Conservation (phyloP, 169 alveolate species). For the Plasmodium falciparum region DNA sequence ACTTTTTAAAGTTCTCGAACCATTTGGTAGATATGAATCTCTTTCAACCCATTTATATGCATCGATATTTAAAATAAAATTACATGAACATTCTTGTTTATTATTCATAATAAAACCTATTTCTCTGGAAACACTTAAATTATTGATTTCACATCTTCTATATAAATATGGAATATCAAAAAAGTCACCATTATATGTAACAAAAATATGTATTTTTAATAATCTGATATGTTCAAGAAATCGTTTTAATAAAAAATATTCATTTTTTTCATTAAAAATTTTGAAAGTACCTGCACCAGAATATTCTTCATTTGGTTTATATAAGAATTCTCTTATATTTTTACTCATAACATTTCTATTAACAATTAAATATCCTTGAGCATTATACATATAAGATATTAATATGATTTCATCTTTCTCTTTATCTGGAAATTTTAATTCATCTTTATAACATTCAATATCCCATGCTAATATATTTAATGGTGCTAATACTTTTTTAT, state of each 20-base stretch:
- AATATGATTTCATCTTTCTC: constrained; percentile 92
- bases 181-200: constrained; percentile 99
- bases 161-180: constrained; percentile 98
- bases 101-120: constrained; percentile 89
- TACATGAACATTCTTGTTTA: constrained; percentile 88
- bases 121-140: constrained; percentile 90
- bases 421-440: constrained; percentile 98
- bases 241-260: constrained; percentile 80
- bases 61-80: constrained; percentile 94
- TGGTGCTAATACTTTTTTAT: constrained; percentile 88
- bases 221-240: constrained; percentile 80
- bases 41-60: constrained; percentile 99
- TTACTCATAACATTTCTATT: constrained; percentile 94
- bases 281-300: constrained; percentile 89
- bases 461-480: constrained; percentile 98
- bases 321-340: constrained; percentile 96
- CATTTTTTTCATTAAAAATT: constrained; percentile 82
- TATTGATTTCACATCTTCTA: constrained; percentile 93
- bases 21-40: constrained; percentile 99
- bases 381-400: constrained; percentile 97
- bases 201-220: constrained; percentile 93
- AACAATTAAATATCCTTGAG: constrained; percentile 96
- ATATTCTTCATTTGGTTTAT: constrained; percentile 96
- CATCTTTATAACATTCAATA: constrained; percentile 98
- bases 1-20: constrained; percentile 93